Conservation (phyloP, 805 yeast genomes). For the Clavispora fructus region DNA sequence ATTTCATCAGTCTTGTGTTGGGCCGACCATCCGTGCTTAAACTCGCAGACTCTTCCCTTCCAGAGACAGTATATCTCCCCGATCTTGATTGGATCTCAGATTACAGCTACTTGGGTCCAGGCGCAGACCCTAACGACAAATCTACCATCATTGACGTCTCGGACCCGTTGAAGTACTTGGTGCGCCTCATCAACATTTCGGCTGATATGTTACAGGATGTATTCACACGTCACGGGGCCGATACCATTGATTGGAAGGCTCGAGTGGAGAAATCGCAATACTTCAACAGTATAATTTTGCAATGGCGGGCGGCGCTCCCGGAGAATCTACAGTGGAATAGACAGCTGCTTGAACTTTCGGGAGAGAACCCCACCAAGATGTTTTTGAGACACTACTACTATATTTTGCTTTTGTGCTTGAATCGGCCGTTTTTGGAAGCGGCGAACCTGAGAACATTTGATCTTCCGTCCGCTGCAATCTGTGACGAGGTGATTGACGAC, state of each 20-base stretch:
- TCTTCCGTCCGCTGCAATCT: neutral
- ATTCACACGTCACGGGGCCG: neutral
- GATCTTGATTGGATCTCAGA: conserved; percentile 1
- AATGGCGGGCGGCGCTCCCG: conserved; percentile 1
- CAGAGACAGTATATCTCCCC: conserved; percentile 1
- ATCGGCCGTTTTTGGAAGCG: conserved; percentile 2
- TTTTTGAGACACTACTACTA: conserved; percentile 1
- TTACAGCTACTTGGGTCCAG: conserved; percentile 1
- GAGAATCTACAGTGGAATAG: conserved; percentile 1
- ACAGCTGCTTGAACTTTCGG: neutral
- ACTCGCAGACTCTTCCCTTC: neutral
- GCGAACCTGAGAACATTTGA: neutral
- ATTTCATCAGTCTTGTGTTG: conserved; percentile 2
- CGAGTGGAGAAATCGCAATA: neutral
- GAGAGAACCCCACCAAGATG: conserved; percentile 2
- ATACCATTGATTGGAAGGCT: neutral
- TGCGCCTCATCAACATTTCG: neutral
- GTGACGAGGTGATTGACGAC: conserved; percentile 1
- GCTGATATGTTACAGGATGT: conserved; percentile 1
- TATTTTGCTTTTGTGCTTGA: conserved; percentile 2
- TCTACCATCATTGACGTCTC: conserved; percentile 1
- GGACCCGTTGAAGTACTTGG: neutral
- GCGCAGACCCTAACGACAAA: conserved; percentile 1
- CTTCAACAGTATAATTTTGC: neutral
- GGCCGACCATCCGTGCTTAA: conserved; percentile 2